phyloP scores from a whole-genome alignment of 805 yeast species.

The Metschnikowia dekortorum region DNA sequence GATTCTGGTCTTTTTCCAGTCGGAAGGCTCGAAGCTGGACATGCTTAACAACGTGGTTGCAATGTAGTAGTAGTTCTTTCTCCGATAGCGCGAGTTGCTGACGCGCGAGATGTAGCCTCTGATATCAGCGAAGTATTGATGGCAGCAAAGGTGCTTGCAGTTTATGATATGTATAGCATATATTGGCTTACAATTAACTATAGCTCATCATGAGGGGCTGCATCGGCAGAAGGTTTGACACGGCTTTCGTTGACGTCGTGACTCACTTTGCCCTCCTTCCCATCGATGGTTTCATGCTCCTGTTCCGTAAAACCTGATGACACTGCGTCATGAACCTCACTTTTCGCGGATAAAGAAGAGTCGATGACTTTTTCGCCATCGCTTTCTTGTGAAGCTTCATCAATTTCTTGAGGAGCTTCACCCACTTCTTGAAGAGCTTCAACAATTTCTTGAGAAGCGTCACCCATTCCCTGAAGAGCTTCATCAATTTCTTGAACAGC shows the following conservation, averaged over 20 bases:
- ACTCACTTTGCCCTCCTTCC: not conserved
- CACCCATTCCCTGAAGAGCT: no score
- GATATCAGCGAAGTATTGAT: not conserved
- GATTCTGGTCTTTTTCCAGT: constrained; percentile 53
- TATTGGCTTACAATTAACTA: not conserved
- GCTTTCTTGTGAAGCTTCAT: not conserved
- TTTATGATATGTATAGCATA: not conserved
- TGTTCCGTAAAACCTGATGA: not conserved
- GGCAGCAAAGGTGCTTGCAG: not conserved
- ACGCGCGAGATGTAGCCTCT: not conserved
- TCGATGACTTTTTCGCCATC: not conserved
- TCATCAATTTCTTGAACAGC: not conserved
- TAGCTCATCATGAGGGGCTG: not conserved
- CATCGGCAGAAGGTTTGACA: not conserved
- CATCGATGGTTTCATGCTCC: not conserved
- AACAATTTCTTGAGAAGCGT: not conserved
- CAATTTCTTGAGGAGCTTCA: not conserved
- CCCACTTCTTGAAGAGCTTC: not conserved
- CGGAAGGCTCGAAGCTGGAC: constrained; percentile 54
- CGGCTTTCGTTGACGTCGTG: not conserved
- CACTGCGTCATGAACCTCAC: not conserved
- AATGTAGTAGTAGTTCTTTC: not conserved
- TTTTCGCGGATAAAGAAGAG: not conserved
- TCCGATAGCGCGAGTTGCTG: constrained; percentile 3
- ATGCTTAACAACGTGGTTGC: not conserved